phyloP scores from a whole-genome alignment of 2,329 filamentous ascomycete species.

The Colletotrichum liriopes region DNA sequence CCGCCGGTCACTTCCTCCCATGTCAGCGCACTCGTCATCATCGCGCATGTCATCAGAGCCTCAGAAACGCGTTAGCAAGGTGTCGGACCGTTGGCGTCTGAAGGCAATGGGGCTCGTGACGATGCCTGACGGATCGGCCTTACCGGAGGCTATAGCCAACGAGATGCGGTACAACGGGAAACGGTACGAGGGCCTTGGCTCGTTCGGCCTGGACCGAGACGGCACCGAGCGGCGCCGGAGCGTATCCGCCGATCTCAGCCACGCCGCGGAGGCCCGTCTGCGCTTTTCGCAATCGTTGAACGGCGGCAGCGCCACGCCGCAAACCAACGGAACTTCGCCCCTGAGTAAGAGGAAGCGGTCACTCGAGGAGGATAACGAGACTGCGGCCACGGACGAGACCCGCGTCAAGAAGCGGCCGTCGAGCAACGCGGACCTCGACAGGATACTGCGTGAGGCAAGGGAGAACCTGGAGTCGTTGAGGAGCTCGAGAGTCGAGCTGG shows the following conservation, averaged over 20 bases:
- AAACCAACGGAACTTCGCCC: conserved; percentile 43
- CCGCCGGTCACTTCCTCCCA: conserved; percentile 58
- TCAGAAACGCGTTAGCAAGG: conserved; percentile 52
- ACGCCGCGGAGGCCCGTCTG: conserved; percentile 54
- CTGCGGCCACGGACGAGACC: conserved; percentile 36
- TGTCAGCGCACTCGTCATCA: conserved; percentile 45
- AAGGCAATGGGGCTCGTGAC: conserved; percentile 68
- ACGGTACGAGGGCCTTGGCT: conserved; percentile 56
- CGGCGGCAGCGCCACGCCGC: conserved; percentile 20
- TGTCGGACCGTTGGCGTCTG: conserved; percentile 62
- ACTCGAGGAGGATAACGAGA: conserved; percentile 37
- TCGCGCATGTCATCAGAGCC: conserved; percentile 30
- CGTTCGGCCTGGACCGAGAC: conserved; percentile 54
- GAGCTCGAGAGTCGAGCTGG: conserved; percentile 61
- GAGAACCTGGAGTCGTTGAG: conserved; percentile 56
- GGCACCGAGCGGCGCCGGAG: conserved; percentile 41
- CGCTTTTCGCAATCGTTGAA: conserved; percentile 43
- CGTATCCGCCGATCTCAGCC: conserved; percentile 41
- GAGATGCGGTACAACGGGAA: conserved; percentile 61
- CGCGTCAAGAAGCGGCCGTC: conserved; percentile 48
- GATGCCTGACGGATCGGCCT: conserved; percentile 67
- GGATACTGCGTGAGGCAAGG: conserved; percentile 59
- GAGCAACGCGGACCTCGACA: conserved; percentile 53
- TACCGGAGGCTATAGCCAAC: conserved; percentile 66
- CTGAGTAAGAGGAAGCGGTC: conserved; percentile 47